Evolutionary conservation across 148 eudicot genomes (phyloP), one percentile per base, ranked within the genome.

Genomic region (Vaccinium corymbosum): DNA sequence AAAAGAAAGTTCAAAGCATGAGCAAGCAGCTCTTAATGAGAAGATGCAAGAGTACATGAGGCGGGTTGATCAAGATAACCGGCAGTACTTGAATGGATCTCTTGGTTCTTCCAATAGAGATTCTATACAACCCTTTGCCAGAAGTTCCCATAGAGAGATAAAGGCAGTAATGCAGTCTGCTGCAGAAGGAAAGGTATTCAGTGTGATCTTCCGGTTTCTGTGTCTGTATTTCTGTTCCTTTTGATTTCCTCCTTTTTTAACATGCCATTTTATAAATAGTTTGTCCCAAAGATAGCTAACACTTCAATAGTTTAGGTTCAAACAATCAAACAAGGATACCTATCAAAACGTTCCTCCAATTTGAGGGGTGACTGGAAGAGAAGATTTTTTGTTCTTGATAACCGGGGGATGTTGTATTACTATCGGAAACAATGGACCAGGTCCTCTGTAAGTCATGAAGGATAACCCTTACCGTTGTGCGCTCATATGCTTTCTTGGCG

Each of bases 331-430:
- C 98, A 97, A 93, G 99, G 99, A 84, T 97, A 97, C 86, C 92
- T 97, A 74, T 92, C 90, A 25, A 97, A 97, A 89, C 97, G 98
- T 86, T 97, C 99, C 80, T 92, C 99, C 57, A 97, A 90, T 87
- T 86, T 97, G 91, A 92, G 99, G 88, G 99, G 86, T 79, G 99
- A 97, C 85, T 97, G 98, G 98, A 97, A 97, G 90, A 89, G 95
- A 89, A 92, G 99, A 81, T 97, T 91, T 83, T 97, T 97, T 89
- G 94, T 97, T 81, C 99, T 97, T 83, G 99, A 97, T 78, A 97
- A 93, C 82, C 92, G 97, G 64, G 99, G 99, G 82, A 93, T 94
- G 98, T 82, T 94, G 73, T 97, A 93, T 86, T 97, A 97, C 88
- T 97, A 94, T 85, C 97, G 97, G 86, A 97, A 97, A 85, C 98